Evolutionary conservation across 768 basidiomycete species (phyloP), one percentile per base, ranked within the genome.

Genomic region (Boletus pseudo-olivaceus): DNA sequence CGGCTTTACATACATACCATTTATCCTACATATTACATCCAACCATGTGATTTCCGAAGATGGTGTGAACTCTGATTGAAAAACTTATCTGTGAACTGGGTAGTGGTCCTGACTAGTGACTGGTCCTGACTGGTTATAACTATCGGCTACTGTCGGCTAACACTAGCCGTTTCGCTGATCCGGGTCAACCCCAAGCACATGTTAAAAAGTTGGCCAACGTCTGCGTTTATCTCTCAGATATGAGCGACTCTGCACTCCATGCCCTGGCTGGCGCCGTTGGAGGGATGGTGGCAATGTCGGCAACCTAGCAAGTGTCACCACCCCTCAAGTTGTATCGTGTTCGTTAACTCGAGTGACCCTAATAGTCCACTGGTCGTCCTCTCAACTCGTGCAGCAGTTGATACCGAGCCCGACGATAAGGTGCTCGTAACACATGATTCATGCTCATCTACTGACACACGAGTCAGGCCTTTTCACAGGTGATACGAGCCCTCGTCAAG

Each of bases 331-430:
- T 20, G 14, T 33, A 7, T 17, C 39, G 0, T 38, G 37, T 32
- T 55, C 35, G 40, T 50, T 63, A 34, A 57, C 46, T 38, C 38
- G n/a, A n/a, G n/a, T n/a, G 34, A 53, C 40, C 39, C 37, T 17
- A 17, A 41, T 54, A 97, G 93, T 66, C 97, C 97, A 7, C 79
- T 99, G 34, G 85, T 97, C 55, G 89, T 93, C 68, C 73, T 98
- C 39, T 95, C 92, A 8, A 98, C 96, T 2, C 82, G 95, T 46
- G 92, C 93, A 4, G 96, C 95, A 7, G 92, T 98, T 5, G 87
- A 92, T 60, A 87, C 88, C 1, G 90, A 86, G 74, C 85, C 80
- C 44, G 82, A 88, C 58, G 73, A 83, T 56, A 88, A 91, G 79
- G 93, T 89, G 40, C 40, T 14, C 30, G 20, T n/a, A 33, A 41